These are phyloP conservation scores for Dactylonectria macrodidyma DNA, from an alignment of 2,329 filamentous ascomycete species.

Conservation along the genomic window DNA sequence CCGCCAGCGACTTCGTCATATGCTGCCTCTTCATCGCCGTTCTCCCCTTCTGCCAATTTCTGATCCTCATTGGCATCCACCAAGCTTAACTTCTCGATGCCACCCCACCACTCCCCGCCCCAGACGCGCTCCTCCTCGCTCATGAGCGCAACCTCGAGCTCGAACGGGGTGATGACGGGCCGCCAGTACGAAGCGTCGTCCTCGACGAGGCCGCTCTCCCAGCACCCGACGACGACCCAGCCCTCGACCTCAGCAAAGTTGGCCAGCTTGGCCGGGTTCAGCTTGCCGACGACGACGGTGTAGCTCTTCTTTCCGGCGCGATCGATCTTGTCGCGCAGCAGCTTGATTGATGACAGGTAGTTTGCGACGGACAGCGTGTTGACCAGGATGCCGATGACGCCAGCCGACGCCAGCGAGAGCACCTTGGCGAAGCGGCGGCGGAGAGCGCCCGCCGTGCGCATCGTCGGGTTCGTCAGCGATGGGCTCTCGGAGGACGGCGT, in stretches of 20 bases:
- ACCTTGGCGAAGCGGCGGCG: constrained; percentile 91
- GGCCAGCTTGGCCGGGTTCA: constrained; percentile 95
- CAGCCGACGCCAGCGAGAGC: constrained; percentile 82
- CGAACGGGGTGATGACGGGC: constrained; percentile 95
- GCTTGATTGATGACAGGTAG: constrained; percentile 85
- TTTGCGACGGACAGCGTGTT: constrained; percentile 95
- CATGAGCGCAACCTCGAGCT: constrained; percentile 84
- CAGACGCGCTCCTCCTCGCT: constrained; percentile 84
- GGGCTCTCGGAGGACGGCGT: constrained; percentile 68
- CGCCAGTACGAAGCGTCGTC: constrained; percentile 86
- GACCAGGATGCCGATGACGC: constrained; percentile 93
- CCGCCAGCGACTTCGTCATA: constrained; percentile 58
- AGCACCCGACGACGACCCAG: constrained; percentile 98
- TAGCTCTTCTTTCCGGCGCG: constrained; percentile 94
- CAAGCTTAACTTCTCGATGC: constrained; percentile 80
- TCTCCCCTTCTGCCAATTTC: constrained; percentile 31
- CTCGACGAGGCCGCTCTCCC: constrained; percentile 95
- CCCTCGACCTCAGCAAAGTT: constrained; percentile 97
- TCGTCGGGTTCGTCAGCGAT: constrained; percentile 62
- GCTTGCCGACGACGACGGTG: constrained; percentile 94
- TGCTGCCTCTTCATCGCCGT: constrained; percentile 38
- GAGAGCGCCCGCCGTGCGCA: constrained; percentile 70
- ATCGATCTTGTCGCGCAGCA: constrained; percentile 80
- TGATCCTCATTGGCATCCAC: constrained; percentile 47
- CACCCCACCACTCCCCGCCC: constrained; percentile 90